Conservation (phyloP, 2,329 filamentous ascomycete genomes). For the Eutypella sp. region DNA sequence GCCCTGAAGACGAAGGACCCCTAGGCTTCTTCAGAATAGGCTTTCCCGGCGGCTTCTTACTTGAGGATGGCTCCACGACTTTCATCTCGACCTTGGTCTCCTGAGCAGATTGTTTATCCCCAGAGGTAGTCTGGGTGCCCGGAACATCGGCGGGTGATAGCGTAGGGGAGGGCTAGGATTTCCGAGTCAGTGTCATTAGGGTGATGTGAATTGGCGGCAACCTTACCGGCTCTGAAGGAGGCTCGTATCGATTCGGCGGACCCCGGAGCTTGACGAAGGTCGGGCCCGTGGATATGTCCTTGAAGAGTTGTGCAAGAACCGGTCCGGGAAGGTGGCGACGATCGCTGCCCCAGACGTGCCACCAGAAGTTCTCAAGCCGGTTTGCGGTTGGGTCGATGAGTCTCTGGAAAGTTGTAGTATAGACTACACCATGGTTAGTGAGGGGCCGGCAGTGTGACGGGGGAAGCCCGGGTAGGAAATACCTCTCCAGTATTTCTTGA, state of each 20-base stretch:
- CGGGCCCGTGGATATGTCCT: conserved; percentile 53
- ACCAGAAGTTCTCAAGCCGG: conserved; percentile 62
- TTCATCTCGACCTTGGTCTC: conserved; percentile 16
- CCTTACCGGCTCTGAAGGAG: conserved; percentile 38
- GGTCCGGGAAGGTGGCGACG: conserved; percentile 47
- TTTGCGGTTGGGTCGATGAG: conserved; percentile 58
- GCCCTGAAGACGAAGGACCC: conserved; percentile 47
- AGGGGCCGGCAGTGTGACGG: conserved; percentile 1
- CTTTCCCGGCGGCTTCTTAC: conserved; percentile 44
- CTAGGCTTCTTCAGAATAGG: conserved; percentile 58
- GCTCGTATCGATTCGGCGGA: conserved; percentile 49
- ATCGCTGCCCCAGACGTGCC: conserved; percentile 60
- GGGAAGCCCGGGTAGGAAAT: conserved; percentile 6
- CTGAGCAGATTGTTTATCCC: conserved; percentile 17
- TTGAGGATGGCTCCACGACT: conserved; percentile 34
- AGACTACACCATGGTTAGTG: conserved; percentile 39
- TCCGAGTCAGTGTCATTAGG: conserved; percentile 10
- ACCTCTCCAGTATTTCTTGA: conserved; percentile 23
- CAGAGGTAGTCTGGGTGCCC: conserved; percentile 8
- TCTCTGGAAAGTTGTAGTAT: conserved; percentile 54
- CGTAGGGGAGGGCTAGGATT: conserved; percentile 18
- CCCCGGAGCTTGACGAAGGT: conserved; percentile 52
- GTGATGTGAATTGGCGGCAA: conserved; percentile 7
- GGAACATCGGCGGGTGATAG: conserved; percentile 11
- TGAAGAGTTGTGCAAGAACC: conserved; percentile 50